Base-by-base conservation (phyloP, 495 filamentous ascomycete species). In the Penicillium tannophilum region DNA sequence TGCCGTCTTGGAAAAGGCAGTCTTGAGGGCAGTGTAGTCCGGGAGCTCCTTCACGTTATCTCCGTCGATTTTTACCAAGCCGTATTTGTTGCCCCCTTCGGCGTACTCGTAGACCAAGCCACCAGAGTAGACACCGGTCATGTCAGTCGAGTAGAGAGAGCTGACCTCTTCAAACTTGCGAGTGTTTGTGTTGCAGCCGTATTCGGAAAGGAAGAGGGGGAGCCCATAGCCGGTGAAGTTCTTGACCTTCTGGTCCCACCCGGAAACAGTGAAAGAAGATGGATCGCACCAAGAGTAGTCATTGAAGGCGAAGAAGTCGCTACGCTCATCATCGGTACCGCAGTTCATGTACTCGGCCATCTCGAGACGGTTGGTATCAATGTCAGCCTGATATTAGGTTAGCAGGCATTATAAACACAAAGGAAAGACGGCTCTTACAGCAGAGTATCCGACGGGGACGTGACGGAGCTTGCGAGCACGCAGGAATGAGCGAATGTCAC, bases 271-370 rank as follows among this genome's bases (percentile, higher is more conserved):
- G 77, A 90, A 96, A 53, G 88, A 84, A 20, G 92, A 90, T 51
- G 84, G 84, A 64, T 92, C 88, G 68, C 93, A 98, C 93, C 93
- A 98, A 47, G 92, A 97, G 79, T 97, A 97, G 76, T 97, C 94
- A 76, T 98, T 97, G 79, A 97, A 96, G 50, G 91, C 93, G 73
- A 96, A 97, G 80, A 97, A 98, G 72, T 97, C 93, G 69, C 85
- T 88, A 30, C 93, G 86, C 78, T 89, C 86, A 65, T 91, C 90
- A 51, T 92, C 90, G 44, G 83, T 78, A 58, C 94, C 94, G 69
- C 93, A 98, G 84, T 97, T 96, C 85, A 98, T 90, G 82, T 93
- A 97, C 51, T 88, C 61, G 23, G 93, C 91, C 76, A 93, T 91
- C 79, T 97, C 86, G 68, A 89, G 84, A 68, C 93, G 91, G 76